phyloP scores from a whole-genome alignment of 176 grass and related monocot species.

The Poa annua region DNA sequence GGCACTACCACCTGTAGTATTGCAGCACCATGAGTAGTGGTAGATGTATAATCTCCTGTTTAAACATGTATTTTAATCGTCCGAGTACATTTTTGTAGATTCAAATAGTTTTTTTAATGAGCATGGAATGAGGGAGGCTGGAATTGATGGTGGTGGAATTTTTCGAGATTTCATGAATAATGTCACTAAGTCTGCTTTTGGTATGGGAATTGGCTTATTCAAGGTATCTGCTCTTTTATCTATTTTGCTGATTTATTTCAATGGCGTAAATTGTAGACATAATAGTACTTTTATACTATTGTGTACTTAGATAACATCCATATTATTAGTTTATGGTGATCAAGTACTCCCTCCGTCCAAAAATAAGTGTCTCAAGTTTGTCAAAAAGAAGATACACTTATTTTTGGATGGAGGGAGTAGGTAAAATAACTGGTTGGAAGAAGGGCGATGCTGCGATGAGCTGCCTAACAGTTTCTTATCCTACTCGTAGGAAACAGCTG shows the following conservation, averaged over 20 bases:
- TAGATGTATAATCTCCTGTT: too few species aligned
- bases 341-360: too few species aligned
- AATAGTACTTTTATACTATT: constrained; percentile 20
- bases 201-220: constrained; percentile 77
- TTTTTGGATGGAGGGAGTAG: too few species aligned
- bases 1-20: background rate
- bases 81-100: constrained; percentile 54
- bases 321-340: constrained; percentile 17
- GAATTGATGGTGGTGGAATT: constrained; percentile 93
- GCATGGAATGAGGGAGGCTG: constrained; percentile 81
- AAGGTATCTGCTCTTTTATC: constrained; percentile 59
- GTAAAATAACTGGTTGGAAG: constrained; percentile 1
- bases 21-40: too few species aligned
- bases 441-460: background rate
- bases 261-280: background rate
- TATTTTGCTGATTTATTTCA: constrained; percentile 1
- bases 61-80: too few species aligned
- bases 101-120: constrained; percentile 80
- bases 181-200: constrained; percentile 81
- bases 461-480: constrained; percentile 16
- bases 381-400: too few species aligned
- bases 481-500: constrained; percentile 64
- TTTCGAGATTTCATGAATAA: constrained; percentile 98
- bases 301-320: background rate
- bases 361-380: too few species aligned